phyloP scores from a whole-genome alignment of 2,329 filamentous ascomycete genomes.

The Aspergillus hortae region DNA sequence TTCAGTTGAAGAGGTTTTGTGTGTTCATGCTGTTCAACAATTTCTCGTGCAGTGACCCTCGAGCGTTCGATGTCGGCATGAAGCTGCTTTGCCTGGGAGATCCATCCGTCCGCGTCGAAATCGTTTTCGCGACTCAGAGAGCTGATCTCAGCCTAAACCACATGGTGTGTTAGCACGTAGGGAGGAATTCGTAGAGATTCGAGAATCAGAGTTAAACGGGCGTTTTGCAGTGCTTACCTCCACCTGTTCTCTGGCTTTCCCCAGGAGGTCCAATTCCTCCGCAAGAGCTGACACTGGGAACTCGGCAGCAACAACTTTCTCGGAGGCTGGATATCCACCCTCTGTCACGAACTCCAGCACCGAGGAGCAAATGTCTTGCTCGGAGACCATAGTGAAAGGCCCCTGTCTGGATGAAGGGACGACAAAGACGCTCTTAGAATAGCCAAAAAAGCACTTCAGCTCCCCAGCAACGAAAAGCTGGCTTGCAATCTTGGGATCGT shows the following conservation, averaged over 20 bases:
- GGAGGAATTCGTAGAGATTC: not conserved
- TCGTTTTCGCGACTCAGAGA: constrained; percentile 71
- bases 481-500: not conserved
- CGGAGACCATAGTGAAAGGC: constrained; percentile 28
- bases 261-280: constrained; percentile 49
- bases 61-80: constrained; percentile 82
- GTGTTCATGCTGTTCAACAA: constrained; percentile 71
- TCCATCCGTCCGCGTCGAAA: constrained; percentile 81
- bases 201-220: not conserved
- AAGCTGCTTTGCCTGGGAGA: constrained; percentile 75
- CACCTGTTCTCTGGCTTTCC: constrained; percentile 50
- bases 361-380: constrained; percentile 52
- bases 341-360: constrained; percentile 62
- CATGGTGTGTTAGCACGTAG: constrained; percentile 8
- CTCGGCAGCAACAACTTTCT: constrained; percentile 52
- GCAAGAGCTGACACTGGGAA: constrained; percentile 49
- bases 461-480: not conserved
- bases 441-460: not conserved
- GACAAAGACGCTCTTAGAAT: not conserved
- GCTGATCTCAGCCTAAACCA: constrained; percentile 65
- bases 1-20: constrained; percentile 61
- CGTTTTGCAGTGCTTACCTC: constrained; percentile 41
- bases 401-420: not conserved
- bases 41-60: constrained; percentile 73
- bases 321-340: constrained; percentile 55